phyloP scores from a whole-genome alignment of 106 monocot species.

The Hemerocallis citrina region DNA sequence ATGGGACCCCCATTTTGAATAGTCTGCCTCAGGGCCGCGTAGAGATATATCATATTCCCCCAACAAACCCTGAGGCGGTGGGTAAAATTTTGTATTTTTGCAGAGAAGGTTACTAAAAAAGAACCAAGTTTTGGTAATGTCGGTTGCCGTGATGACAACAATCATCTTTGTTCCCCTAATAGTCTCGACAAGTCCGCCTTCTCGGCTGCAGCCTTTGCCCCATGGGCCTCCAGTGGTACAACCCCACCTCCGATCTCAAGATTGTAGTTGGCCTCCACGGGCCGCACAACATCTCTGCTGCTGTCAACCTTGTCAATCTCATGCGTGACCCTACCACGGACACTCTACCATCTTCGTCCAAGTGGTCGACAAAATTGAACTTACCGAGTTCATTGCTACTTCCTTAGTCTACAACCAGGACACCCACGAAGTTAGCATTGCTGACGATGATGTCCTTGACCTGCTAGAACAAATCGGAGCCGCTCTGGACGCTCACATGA shows the following conservation, averaged over 20 bases:
- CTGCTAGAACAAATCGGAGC: conserved; percentile 31
- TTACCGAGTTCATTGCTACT: conserved; percentile 38
- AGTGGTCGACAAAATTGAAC: conserved; percentile 57
- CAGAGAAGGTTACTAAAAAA: neutral
- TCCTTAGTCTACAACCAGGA: conserved; percentile 38
- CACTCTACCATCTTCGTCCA: conserved; percentile 17
- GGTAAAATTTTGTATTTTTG: neutral
- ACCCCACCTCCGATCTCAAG: conserved; percentile 20
- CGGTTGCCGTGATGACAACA: conserved; percentile 16
- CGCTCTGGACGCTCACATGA: conserved; percentile 26
- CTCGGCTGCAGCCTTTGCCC: too few relatives aligned
- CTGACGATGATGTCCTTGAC: conserved; percentile 31
- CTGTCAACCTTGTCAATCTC: conserved; percentile 34
- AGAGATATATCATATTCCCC: too few relatives aligned
- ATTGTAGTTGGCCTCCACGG: conserved; percentile 48
- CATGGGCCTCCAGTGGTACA: conserved; percentile 50
- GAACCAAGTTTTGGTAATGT: conserved; percentile 17
- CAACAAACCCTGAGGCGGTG: too few relatives aligned
- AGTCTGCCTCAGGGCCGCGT: too few relatives aligned
- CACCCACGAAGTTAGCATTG: conserved; percentile 19
- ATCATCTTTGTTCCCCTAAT: conserved; percentile 28
- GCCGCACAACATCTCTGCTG: conserved; percentile 32
- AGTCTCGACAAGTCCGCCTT: conserved; percentile 19
- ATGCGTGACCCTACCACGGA: conserved; percentile 14
- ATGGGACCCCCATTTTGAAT: too few relatives aligned